Conservation (phyloP, 148 eudicot genomes). For the Rhododendron molle region DNA sequence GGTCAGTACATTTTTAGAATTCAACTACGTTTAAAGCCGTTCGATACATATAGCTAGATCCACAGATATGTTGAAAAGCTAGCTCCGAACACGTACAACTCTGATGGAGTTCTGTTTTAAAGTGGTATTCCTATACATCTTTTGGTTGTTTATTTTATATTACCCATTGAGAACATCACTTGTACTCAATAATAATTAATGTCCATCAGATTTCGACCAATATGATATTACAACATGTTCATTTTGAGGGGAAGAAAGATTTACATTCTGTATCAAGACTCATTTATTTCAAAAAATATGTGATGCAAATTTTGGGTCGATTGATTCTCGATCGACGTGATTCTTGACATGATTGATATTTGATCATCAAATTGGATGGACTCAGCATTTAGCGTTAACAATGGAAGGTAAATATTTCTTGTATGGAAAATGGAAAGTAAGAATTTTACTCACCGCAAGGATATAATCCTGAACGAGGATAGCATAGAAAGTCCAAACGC, state of each 20-base stretch:
- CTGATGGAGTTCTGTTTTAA: too few species aligned
- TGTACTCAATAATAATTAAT: not conserved
- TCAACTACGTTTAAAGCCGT: not conserved
- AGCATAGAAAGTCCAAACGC: slow-evolving; percentile 42
- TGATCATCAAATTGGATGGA: not conserved
- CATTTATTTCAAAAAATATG: too few species aligned
- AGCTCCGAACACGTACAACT: not conserved
- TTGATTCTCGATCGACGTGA: not conserved
- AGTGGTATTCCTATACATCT: too few species aligned
- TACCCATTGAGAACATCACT: not conserved
- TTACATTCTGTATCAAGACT: not conserved
- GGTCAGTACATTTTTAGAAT: not conserved
- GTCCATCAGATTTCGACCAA: too few species aligned
- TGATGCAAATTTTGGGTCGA: not conserved
- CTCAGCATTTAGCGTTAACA: not conserved
- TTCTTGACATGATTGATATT: not conserved
- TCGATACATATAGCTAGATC: not conserved
- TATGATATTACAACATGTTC: not conserved
- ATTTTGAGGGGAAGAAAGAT: not conserved
- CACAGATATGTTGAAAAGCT: not conserved
- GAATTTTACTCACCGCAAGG: slow-evolving; percentile 24
- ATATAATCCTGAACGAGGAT: slow-evolving; percentile 27
- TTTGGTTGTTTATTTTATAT: not conserved
- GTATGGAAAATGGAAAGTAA: not conserved
- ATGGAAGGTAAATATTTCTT: not conserved